Base-by-base conservation (phyloP, 176 grass and related monocot genomes). In the Lolium multiflorum region DNA sequence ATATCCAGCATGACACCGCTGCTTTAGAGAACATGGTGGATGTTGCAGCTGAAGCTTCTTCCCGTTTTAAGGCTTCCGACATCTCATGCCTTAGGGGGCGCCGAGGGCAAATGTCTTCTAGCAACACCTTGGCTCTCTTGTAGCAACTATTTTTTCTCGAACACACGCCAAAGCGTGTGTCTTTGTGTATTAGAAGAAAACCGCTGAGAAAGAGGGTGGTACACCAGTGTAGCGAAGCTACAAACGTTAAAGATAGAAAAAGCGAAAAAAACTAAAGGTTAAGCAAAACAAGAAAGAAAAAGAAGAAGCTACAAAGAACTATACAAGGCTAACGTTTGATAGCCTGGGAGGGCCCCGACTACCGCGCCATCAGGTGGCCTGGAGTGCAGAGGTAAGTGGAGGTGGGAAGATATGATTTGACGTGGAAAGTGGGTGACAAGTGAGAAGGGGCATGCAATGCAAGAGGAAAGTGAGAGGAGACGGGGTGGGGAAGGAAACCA, bases 361-460 rank as follows among this genome's bases (percentile, higher is more conserved):
- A 35, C 31, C 31, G 31, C 31, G 31, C 31, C 31, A 35, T 35
- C 31, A 35, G 31, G 31, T 35, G 31, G 31, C 31, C 31, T 35
- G 31, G 1, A 35, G 31, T 35, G 31, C 31, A 35, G 31, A 35
- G 31, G 14, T 6, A 67, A 67, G 28, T 67, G 15, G 28, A 22
- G 64, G 15, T 38, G 37, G 66, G 35, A 69, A 20, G 35, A 69
- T 69, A 69, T 31, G 66, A 69, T 69, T 69, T 69, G 66, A 69
- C 15, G 31, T 15, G 48, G 50, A 52, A 69, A 69, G 16, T 52
- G 35, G 66, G 16, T 5, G 66, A 69, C 66, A 69, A 69, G 35
- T 69, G 66, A 69, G 66, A 69, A 41, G 66, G 65, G 31, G 7
- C 7, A 69, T 15, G 64, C 64, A 38, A 67, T 67, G 66, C 16